A percentile compares a stretch with the other conserved stretches of the same genome.
Conservation (phyloP, 2,329 filamentous ascomycete genomes). For the Curvularia lunata region DNA sequence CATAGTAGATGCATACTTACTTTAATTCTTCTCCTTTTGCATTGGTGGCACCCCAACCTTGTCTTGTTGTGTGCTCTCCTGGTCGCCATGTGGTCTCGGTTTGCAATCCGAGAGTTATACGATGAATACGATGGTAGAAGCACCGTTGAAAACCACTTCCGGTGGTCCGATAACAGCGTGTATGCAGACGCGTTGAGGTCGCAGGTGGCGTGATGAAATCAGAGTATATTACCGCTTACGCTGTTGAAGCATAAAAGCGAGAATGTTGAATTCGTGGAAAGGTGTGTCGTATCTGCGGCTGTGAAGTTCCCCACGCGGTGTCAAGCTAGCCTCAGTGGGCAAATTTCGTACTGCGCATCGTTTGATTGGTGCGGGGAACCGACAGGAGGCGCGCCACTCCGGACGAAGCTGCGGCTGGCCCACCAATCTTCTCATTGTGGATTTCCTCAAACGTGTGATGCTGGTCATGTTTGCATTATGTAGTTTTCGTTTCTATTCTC, state of each 20-base stretch:
- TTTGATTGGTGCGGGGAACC: conserved; percentile 20
- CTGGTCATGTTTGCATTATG: neutral
- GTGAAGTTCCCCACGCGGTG: conserved; percentile 19
- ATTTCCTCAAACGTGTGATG: neutral
- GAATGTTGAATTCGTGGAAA: conserved; percentile 3
- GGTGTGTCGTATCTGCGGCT: conserved; percentile 14
- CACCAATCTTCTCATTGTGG: conserved; percentile 1
- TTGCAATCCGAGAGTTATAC: conserved; percentile 7
- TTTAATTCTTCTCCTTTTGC: conserved; percentile 47
- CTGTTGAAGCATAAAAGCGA: conserved; percentile 18
- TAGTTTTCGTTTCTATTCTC: conserved; percentile 12
- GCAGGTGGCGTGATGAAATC: neutral
- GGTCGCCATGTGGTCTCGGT: conserved; percentile 32
- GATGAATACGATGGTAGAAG: conserved; percentile 5
- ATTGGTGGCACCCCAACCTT: conserved; percentile 44
- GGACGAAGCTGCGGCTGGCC: conserved; percentile 4
- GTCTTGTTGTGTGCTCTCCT: conserved; percentile 46
- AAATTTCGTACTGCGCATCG: conserved; percentile 23
- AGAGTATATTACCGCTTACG: neutral
- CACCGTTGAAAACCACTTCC: neutral
- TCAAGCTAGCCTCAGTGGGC: conserved; percentile 17
- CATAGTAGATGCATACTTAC: conserved; percentile 21
- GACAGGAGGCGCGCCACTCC: conserved; percentile 1
- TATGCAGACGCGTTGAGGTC: conserved; percentile 12
- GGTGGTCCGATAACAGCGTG: neutral